These are phyloP conservation scores for Nitzschia inconspicua DNA, from an alignment of 108 stramenopile species.

Conservation along the genomic window DNA sequence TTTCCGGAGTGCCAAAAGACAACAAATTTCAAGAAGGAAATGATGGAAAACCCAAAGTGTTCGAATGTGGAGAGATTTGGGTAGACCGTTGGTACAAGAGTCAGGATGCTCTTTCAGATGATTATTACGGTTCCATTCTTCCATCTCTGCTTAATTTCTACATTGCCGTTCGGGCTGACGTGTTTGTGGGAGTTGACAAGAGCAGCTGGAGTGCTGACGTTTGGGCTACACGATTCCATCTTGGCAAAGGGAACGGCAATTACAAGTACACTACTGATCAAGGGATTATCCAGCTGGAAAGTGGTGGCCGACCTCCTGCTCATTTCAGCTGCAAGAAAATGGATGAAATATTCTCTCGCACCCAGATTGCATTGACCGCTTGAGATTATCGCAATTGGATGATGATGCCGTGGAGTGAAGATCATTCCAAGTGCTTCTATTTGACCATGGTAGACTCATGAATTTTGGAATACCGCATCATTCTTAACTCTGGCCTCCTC, in stretches of 20 bases:
- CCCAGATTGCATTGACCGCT: too few species aligned
- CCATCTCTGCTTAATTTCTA: slow-evolving; percentile 66
- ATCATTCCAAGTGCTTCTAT: too few species aligned
- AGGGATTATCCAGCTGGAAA: slow-evolving; percentile 22
- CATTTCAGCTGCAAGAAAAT: slow-evolving; percentile 43
- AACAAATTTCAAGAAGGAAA: too few species aligned
- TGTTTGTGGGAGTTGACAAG: slow-evolving; percentile 61
- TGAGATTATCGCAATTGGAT: too few species aligned
- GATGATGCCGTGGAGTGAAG: too few species aligned
- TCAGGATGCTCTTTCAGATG: background rate
- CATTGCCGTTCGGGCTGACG: slow-evolving; percentile 40
- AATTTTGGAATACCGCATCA: too few species aligned
- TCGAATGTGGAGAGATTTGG: slow-evolving; percentile 51
- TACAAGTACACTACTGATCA: slow-evolving; percentile 32
- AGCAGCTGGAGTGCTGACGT: slow-evolving; percentile 63
- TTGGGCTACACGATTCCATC: slow-evolving; percentile 55
- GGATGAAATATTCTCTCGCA: too few species aligned
- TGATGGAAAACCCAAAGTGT: too few species aligned
- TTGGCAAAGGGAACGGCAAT: slow-evolving; percentile 32
- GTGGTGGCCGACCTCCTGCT: slow-evolving; percentile 30
- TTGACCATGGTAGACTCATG: too few species aligned
- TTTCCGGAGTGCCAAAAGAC: background rate
- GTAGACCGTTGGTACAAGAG: slow-evolving; percentile 26
- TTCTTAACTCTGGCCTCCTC: too few species aligned
- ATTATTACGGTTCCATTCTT: slow-evolving; percentile 35